Evolutionary conservation across 805 yeast species (phyloP).

Genomic region (Starmerella gropengiesseri): DNA sequence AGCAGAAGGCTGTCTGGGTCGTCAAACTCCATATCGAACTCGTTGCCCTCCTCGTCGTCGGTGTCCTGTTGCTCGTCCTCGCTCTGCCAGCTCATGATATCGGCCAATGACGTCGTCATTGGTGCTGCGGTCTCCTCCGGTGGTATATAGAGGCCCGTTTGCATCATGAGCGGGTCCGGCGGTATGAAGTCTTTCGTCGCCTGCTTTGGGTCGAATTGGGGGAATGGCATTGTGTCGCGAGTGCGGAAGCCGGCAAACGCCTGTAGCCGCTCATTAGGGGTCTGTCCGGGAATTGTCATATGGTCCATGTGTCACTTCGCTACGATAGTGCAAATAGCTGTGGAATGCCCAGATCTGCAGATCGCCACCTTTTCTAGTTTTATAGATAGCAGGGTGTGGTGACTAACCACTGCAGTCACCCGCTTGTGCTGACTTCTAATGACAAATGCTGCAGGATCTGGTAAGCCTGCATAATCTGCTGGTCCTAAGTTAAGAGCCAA

Average conservation of each 20-base stretch:
- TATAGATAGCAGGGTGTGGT: conserved; percentile 1
- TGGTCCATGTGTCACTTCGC: not conserved
- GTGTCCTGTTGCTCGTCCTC: conserved; percentile 23
- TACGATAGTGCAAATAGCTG: not conserved
- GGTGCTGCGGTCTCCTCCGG: conserved; percentile 18
- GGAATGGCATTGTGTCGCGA: not conserved
- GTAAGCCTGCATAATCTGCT: conserved; percentile 9
- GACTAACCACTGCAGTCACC: conserved; percentile 8
- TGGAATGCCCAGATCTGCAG: not conserved
- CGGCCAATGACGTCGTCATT: conserved; percentile 10
- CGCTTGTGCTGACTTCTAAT: conserved; percentile 1
- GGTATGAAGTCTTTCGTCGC: conserved; percentile 14
- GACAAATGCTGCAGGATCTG: conserved; percentile 8
- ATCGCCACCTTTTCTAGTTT: no score
- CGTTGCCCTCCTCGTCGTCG: conserved; percentile 22
- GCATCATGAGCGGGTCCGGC: conserved; percentile 16
- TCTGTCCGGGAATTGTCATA: conserved; percentile 2
- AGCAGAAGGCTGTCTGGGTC: conserved; percentile 15
- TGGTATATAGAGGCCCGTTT: conserved; percentile 19
- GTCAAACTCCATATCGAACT: conserved; percentile 19
- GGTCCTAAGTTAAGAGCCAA: not conserved
- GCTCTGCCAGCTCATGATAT: conserved; percentile 18
- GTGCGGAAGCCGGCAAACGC: not conserved
- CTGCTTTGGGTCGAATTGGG: not conserved
- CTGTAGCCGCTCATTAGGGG: not conserved